A percentile compares a stretch with the other conserved stretches of the same genome.
phyloP scores from a whole-genome alignment of 2,329 filamentous ascomycete genomes.

The Ceratocystis huliohia region DNA sequence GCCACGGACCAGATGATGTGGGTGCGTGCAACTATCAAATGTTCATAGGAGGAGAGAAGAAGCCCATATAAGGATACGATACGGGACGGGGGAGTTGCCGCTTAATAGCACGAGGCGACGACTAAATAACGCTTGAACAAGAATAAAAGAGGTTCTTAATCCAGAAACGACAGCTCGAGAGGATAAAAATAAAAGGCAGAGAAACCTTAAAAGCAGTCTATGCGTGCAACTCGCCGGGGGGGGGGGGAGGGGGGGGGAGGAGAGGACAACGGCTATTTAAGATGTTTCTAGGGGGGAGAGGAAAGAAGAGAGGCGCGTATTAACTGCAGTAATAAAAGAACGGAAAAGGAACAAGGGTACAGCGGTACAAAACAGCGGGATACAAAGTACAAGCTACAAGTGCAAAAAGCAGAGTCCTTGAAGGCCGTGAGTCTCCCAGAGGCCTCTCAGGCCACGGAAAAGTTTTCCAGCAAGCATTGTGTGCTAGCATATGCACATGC shows the following conservation, averaged over 20 bases:
- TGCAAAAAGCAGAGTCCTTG: too few relatives aligned
- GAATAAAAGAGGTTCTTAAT: neutral
- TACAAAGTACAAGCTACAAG: neutral
- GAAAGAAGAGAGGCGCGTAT: neutral
- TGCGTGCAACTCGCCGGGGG: neutral
- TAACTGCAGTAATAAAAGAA: neutral
- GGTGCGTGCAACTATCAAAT: neutral
- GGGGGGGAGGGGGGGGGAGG: neutral
- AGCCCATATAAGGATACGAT: neutral
- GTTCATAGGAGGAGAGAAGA: neutral
- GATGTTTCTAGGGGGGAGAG: neutral
- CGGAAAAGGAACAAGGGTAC: neutral
- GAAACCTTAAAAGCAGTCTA: neutral
- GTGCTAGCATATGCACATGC: neutral
- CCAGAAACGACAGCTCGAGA: neutral
- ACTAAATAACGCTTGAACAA: neutral
- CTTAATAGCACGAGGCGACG: neutral
- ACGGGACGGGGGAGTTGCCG: neutral
- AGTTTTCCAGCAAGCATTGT: constrained; percentile 4
- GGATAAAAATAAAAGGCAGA: constrained; percentile 9
- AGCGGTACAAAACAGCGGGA: neutral
- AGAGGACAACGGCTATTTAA: constrained; percentile 8
- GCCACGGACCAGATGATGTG: constrained; percentile 10
- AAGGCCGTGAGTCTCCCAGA: neutral
- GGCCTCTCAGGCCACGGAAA: neutral